These are phyloP conservation scores for Zanthoxylum bungeanum DNA, from an alignment of 345 rosid species.

Conservation along the genomic window DNA sequence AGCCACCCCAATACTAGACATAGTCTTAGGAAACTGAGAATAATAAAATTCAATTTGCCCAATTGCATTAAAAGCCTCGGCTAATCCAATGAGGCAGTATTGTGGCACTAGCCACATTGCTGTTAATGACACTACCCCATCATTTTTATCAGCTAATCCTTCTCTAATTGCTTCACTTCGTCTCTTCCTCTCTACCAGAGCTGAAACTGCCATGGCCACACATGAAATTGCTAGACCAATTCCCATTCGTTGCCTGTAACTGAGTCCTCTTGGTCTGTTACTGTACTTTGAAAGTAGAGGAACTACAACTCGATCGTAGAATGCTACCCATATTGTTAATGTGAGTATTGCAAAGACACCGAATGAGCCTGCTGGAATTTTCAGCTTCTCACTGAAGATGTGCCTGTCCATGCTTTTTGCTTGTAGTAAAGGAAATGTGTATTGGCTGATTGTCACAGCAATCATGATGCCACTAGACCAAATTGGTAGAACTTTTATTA, in stretches of 20 bases:
- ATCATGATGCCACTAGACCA: constrained; percentile 54
- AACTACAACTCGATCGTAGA: constrained; percentile 40
- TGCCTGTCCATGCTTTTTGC: constrained; percentile 52
- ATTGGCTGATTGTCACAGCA: constrained; percentile 31
- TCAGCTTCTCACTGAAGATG: constrained; percentile 27
- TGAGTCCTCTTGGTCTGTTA: constrained; percentile 27
- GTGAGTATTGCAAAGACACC: constrained; percentile 32
- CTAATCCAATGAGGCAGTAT: constrained; percentile 14
- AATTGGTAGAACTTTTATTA: constrained; percentile 40
- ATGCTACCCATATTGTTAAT: constrained; percentile 35
- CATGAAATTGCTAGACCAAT: constrained; percentile 31
- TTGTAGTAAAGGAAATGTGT: constrained; percentile 34
- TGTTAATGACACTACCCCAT: constrained; percentile 41
- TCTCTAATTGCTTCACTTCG: constrained; percentile 24
- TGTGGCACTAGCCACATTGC: constrained; percentile 47
- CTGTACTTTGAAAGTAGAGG: constrained; percentile 30
- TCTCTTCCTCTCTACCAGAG: constrained; percentile 36
- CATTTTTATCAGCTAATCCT: constrained; percentile 21
- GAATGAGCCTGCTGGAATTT: constrained; percentile 54
- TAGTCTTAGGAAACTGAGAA: constrained; percentile 23
- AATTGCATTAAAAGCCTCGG: constrained; percentile 19
- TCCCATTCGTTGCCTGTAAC: constrained; percentile 47
- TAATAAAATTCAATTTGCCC: constrained; percentile 27
- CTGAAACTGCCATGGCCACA: constrained; percentile 33
- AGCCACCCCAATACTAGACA: constrained; percentile 23